phyloP scores from a whole-genome alignment of 2,329 filamentous ascomycete genomes.

The Fusarium luffae region DNA sequence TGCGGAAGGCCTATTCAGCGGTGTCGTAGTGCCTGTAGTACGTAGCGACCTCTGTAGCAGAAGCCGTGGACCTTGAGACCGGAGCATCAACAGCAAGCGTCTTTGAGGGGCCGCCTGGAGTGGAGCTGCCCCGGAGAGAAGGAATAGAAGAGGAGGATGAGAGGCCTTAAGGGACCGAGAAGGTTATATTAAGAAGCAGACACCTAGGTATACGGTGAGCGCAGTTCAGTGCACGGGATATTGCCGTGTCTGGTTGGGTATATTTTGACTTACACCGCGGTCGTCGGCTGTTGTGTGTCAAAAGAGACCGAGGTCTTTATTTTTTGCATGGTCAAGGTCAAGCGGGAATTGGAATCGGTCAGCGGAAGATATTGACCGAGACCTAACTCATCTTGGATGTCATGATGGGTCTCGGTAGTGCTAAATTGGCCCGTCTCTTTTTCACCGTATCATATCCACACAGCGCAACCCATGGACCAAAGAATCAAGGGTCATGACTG shows the following conservation, averaged over 20 bases:
- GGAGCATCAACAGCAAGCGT: conserved; percentile 37
- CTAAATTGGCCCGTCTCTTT: conserved; percentile 11
- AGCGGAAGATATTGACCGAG: conserved; percentile 22
- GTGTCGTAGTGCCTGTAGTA: conserved; percentile 18
- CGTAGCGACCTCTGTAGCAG: conserved; percentile 39
- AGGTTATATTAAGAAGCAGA: conserved; percentile 18
- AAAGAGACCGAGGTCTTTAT: conserved; percentile 40
- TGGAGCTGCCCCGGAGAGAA: conserved; percentile 44
- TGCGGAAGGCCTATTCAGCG: conserved; percentile 17
- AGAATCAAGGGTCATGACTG: conserved; percentile 3
- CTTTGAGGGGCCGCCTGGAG: conserved; percentile 30
- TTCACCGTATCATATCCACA: conserved; percentile 15
- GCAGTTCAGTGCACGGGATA: conserved; percentile 14
- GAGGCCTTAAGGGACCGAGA: background rate
- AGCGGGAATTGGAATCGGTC: conserved; percentile 27
- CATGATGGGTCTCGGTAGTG: conserved; percentile 22
- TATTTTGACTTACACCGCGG: conserved; percentile 34
- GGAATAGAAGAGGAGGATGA: conserved; percentile 20
- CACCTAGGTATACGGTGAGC: conserved; percentile 17
- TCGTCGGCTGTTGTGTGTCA: conserved; percentile 39
- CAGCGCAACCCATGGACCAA: conserved; percentile 17
- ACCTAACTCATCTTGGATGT: conserved; percentile 32
- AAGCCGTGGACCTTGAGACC: conserved; percentile 28
- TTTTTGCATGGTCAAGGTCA: conserved; percentile 14
- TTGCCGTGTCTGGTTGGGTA: conserved; percentile 9